Base-by-base conservation (phyloP, 2,329 filamentous ascomycete species). In the Aureobasidium sp. region DNA sequence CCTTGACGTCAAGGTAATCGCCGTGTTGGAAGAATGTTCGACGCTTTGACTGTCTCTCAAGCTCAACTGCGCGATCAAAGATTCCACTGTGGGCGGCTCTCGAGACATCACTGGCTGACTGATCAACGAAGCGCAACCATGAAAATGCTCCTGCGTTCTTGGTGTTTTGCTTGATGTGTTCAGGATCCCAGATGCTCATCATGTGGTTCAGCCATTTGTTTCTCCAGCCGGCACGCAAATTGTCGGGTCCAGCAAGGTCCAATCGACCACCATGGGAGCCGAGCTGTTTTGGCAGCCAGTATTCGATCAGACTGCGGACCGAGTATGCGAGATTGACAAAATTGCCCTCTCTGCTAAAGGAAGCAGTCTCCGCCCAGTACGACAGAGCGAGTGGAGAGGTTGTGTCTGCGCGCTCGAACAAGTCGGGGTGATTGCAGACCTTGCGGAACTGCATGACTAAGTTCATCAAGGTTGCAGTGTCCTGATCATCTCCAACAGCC, bases 401-500 rank as follows among this genome's bases (percentile, higher is more conserved):
- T 9, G 91, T 96, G 64, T 97, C 93, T 11, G 93, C 92, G 49
- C 94, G 88, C 75, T 99, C 92, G 68, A 99, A 99, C 37, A 99
- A 77, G 76, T 99, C 94, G 0, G 94, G 94, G 72, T 99, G 94
- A 71, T 99, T 99, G 79, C 94, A 99, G 62, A 99, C 94, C 77
- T 99, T 99, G 69, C 94, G 86, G 83, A 99, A 99, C 76, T 99
- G 94, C 94, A 99, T 99, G 66, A 99, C 94, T 66, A 99, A 81
- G 75, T 99, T 99, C 94, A 99, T 97, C 70, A 99, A 77, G 1
- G 93, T 97, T 44, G 93, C 92, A 39, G 90, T 96, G 72, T 97
- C 94, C 69, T 93, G 87, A 54, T 97, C 94, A 69, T 97, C 92
- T 39, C 94, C 94, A 68, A 94, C 83, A 2, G 93, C 93, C 1